These are phyloP conservation scores for Pleurotus djamor DNA, from an alignment of 768 basidiomycete species.

Conservation along the genomic window DNA sequence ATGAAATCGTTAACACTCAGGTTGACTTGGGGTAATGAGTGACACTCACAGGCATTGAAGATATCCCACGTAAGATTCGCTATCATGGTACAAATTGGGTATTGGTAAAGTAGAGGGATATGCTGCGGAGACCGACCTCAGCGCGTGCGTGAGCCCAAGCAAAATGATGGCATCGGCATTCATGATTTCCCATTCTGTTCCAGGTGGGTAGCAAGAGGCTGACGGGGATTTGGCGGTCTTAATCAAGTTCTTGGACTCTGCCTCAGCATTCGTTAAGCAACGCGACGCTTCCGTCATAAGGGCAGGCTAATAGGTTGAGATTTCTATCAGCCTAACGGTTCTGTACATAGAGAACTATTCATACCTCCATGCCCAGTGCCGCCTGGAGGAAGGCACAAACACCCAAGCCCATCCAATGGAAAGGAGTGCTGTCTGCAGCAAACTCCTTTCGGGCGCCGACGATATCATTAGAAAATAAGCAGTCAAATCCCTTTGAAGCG, in stretches of 20 bases:
- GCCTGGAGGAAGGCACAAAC: conserved; percentile 76
- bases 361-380: conserved; percentile 78
- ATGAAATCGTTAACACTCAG: conserved; percentile 5
- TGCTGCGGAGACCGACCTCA: conserved; percentile 45
- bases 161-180: conserved; percentile 73
- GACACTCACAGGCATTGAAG: conserved; percentile 67
- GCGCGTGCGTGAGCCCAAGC: conserved; percentile 66
- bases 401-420: conserved; percentile 72
- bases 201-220: conserved; percentile 49
- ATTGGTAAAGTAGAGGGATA: neutral
- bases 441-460: conserved; percentile 50
- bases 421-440: conserved; percentile 52
- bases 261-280: conserved; percentile 56
- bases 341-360: conserved; percentile 10
- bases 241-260: conserved; percentile 52
- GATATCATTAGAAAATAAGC: conserved; percentile 69
- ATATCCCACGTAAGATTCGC: conserved; percentile 79
- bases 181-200: conserved; percentile 75
- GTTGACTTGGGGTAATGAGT: neutral
- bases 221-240: conserved; percentile 29
- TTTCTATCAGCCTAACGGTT: neutral
- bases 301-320: conserved; percentile 35
- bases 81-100: conserved; percentile 20
- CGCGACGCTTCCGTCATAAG: conserved; percentile 63
- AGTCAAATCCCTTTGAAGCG: conserved; percentile 58